Conservation (phyloP, 2,329 filamentous ascomycete genomes). For the Thielaviopsis populi region DNA sequence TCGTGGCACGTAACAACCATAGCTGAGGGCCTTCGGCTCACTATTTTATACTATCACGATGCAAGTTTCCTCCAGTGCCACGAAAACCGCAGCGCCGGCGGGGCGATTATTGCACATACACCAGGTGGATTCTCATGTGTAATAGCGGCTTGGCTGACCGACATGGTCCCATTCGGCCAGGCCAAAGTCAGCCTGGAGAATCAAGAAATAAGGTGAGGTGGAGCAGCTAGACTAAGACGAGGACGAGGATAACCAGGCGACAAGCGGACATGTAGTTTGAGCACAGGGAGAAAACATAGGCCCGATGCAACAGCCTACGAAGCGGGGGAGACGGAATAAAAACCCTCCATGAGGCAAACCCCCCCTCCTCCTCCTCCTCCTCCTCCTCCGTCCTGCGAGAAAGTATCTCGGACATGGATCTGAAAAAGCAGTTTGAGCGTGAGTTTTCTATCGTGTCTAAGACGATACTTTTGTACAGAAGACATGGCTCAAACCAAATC, state of each 20-base stretch:
- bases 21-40: not conserved
- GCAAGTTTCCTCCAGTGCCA: not conserved
- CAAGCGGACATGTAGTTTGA: not conserved
- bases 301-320: not conserved
- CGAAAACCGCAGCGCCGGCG: not conserved
- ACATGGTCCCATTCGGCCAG: not conserved
- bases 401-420: too few species aligned
- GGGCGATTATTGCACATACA: too few species aligned
- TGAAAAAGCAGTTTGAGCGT: not conserved
- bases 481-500: too few species aligned
- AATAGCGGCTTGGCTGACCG: not conserved
- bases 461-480: too few species aligned
- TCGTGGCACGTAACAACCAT: not conserved
- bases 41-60: not conserved
- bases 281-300: not conserved
- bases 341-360: not conserved
- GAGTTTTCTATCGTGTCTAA: too few species aligned
- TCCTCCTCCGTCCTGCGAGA: too few species aligned
- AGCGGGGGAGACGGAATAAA: not conserved
- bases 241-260: not conserved
- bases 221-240: not conserved
- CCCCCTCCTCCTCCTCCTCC: not conserved
- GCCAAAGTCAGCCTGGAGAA: not conserved
- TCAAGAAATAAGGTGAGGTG: not conserved
- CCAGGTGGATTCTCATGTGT: not conserved